Evolutionary conservation across 495 filamentous ascomycete species (phyloP).

Genomic region (Antarctomyces pellizariae): DNA sequence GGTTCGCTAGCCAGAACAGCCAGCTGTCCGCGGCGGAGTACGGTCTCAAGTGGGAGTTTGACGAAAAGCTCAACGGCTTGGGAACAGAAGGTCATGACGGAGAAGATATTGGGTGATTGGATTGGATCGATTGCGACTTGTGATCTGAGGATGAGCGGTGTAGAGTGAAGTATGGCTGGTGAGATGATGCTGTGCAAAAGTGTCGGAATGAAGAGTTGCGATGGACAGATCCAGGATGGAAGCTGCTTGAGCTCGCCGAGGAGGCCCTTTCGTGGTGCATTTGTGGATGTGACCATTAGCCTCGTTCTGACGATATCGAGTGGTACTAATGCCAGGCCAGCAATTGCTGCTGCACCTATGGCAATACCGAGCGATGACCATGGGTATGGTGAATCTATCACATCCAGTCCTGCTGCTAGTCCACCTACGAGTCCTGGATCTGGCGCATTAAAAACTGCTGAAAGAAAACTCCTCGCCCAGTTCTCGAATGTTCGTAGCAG

Average conservation of each 20-base stretch:
- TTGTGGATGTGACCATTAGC: constrained; percentile 59
- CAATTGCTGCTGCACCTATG: constrained; percentile 56
- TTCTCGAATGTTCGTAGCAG: constrained; percentile 68
- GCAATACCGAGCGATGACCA: constrained; percentile 52
- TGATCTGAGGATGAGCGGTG: constrained; percentile 58
- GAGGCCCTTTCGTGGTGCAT: constrained; percentile 47
- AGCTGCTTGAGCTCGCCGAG: constrained; percentile 43
- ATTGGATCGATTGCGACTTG: constrained; percentile 61
- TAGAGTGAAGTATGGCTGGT: constrained; percentile 51
- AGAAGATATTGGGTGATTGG: constrained; percentile 57
- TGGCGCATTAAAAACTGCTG: constrained; percentile 61
- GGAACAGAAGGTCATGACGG: constrained; percentile 50
- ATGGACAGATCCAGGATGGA: constrained; percentile 50
- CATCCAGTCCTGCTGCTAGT: constrained; percentile 14
- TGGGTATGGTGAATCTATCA: constrained; percentile 40
- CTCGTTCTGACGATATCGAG: constrained; percentile 76
- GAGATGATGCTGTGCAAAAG: constrained; percentile 67
- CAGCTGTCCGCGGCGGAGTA: constrained; percentile 70
- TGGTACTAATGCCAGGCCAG: constrained; percentile 59
- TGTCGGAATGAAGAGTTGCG: constrained; percentile 53
- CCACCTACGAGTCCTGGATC: constrained; percentile 37
- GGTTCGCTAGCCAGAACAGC: constrained; percentile 24
- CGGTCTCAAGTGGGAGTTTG: constrained; percentile 75
- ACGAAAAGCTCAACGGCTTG: constrained; percentile 60
- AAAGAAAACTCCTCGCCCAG: constrained; percentile 64